These are phyloP conservation scores for Apiotrichum brassicae DNA, from an alignment of 1,284 basidiomycete species.

Conservation along the genomic window DNA sequence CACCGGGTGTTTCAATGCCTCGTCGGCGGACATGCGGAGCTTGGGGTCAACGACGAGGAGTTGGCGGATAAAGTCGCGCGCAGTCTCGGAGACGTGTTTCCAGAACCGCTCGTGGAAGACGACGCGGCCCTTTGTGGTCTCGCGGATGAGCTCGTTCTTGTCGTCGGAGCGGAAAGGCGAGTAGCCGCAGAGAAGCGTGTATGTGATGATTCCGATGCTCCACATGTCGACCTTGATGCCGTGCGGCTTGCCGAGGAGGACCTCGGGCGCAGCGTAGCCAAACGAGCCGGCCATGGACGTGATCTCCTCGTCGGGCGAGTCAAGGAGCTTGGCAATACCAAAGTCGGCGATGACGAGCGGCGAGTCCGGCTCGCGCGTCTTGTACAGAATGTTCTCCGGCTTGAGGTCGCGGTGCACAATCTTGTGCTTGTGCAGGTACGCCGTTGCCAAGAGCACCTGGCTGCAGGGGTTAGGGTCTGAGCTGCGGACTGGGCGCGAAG, in stretches of 20 bases:
- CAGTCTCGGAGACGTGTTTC: constrained; percentile 60
- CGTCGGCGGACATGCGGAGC: constrained; percentile 63
- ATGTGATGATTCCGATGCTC: constrained; percentile 90
- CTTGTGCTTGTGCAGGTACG: constrained; percentile 75
- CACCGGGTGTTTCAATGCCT: constrained; percentile 62
- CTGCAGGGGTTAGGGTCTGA: constrained; percentile 17
- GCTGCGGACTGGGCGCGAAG: background rate
- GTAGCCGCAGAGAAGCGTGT: constrained; percentile 86
- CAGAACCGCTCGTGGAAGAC: constrained; percentile 92
- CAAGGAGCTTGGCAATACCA: constrained; percentile 87
- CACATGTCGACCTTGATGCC: constrained; percentile 90
- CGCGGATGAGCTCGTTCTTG: constrained; percentile 64
- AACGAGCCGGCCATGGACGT: constrained; percentile 79
- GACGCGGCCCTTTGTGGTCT: constrained; percentile 74
- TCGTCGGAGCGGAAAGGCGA: constrained; percentile 86
- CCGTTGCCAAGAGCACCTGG: constrained; percentile 66
- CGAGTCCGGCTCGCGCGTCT: constrained; percentile 63
- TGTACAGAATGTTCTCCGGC: constrained; percentile 93
- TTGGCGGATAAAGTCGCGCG: constrained; percentile 61
- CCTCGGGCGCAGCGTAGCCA: constrained; percentile 92
- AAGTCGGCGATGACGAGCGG: constrained; percentile 92
- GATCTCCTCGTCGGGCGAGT: constrained; percentile 69
- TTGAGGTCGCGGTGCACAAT: constrained; percentile 91
- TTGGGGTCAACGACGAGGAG: constrained; percentile 69
- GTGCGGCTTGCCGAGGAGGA: constrained; percentile 74